phyloP scores from a whole-genome alignment of 2,329 filamentous ascomycete genomes.

The Fusarium miscanthi region DNA sequence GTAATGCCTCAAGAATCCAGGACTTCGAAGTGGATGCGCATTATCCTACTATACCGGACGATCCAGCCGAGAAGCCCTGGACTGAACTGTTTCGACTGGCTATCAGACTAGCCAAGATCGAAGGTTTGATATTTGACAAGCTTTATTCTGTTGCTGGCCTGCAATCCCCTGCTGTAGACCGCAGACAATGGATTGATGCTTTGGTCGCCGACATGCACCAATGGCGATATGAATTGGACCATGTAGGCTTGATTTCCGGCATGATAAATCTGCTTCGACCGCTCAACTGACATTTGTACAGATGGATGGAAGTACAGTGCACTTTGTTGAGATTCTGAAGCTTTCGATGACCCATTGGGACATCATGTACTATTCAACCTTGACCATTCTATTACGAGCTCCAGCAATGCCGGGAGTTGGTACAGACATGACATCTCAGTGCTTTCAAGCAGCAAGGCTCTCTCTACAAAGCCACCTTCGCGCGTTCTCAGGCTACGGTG shows the following conservation, averaged over 20 bases:
- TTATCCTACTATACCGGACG: conserved; percentile 9
- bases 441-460: conserved; percentile 31
- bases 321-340: not conserved
- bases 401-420: conserved; percentile 13
- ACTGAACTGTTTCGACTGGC: conserved; percentile 17
- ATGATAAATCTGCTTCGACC: rapidly evolving
- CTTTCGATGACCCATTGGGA: conserved; percentile 29
- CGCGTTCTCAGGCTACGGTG: conserved; percentile 28
- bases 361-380: conserved; percentile 38
- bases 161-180: conserved; percentile 4
- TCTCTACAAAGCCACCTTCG: conserved; percentile 25
- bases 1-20: conserved; percentile 29
- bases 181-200: conserved; percentile 8
- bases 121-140: conserved; percentile 26
- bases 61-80: conserved; percentile 22
- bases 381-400: conserved; percentile 29
- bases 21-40: conserved; percentile 30
- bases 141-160: conserved; percentile 24
- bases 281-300: not conserved
- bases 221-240: conserved; percentile 23
- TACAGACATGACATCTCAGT: conserved; percentile 24
- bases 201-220: conserved; percentile 12
- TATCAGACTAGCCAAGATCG: conserved; percentile 18
- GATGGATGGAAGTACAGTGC: conserved; percentile 21
- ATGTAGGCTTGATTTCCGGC: not conserved